Percentiles rank a stretch among this genome's conserved stretches.
These are phyloP conservation scores for bread wheat (Triticum aestivum) DNA, from an alignment of 176 grass and related monocot species.

Conservation along the genomic window IWGSC_CS_RefSeq_v2.1 NC_057800.1:380547697-380548196, in stretches of 20 bases:
- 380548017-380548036: too few species aligned
- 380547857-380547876: slow-evolving; percentile 93
- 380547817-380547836: slow-evolving; percentile 3
- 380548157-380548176: too few species aligned
- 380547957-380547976: background rate
- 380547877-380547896: slow-evolving; percentile 95
- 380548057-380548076: too few species aligned
- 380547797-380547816: background rate
- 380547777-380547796: slow-evolving; percentile 16
- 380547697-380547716: slow-evolving; percentile 89
- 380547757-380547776: slow-evolving; percentile 79
- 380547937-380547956: slow-evolving; percentile 35
- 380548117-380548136: too few species aligned
- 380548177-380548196: too few species aligned
- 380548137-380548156: too few species aligned
- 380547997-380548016: background rate
- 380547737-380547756: slow-evolving; percentile 96
- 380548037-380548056: too few species aligned
- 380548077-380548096: too few species aligned
- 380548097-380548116: too few species aligned
- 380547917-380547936: slow-evolving; percentile 98
- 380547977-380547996: background rate
- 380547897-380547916: slow-evolving; percentile 98
- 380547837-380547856: slow-evolving; percentile 75
- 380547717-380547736: slow-evolving; percentile 96